Evolutionary conservation across 129 eudicot genomes (phyloP).

Genomic region (Oenanthe sinensis): DNA sequence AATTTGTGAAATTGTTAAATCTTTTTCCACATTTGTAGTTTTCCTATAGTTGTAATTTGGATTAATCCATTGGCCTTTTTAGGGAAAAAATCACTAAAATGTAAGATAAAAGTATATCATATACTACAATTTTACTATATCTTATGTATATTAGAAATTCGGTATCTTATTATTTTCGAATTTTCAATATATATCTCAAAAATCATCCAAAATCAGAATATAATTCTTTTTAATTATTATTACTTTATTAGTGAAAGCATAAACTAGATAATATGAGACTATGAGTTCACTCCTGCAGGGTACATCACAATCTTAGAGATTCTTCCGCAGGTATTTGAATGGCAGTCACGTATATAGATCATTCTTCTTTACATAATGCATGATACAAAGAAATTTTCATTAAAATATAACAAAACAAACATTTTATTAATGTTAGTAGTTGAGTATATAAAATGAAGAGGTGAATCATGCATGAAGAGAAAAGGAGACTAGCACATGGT

Average conservation of each 20-base stretch:
- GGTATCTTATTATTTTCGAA: too few relatives aligned
- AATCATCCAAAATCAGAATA: too few relatives aligned
- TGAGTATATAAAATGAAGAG: not conserved
- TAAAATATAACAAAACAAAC: not conserved
- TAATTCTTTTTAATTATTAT: too few relatives aligned
- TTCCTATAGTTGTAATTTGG: not conserved
- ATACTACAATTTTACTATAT: not conserved
- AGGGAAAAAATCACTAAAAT: too few relatives aligned
- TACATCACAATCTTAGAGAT: not conserved
- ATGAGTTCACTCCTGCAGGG: not conserved
- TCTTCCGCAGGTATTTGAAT: not conserved
- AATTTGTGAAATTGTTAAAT: not conserved
- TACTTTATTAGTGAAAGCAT: too few relatives aligned
- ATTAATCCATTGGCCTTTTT: not conserved
- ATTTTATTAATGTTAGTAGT: not conserved
- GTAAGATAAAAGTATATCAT: not conserved
- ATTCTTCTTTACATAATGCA: not conserved
- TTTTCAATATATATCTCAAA: too few relatives aligned
- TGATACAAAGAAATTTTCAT: too few relatives aligned
- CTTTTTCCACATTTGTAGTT: not conserved
- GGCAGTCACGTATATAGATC: not conserved
- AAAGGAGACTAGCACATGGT: conserved; percentile 31
- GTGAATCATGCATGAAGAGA: conserved; percentile 12
- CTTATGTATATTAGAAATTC: too few relatives aligned
- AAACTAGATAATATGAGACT: too few relatives aligned